Base-by-base conservation (phyloP, 2,329 filamentous ascomycete species). In the Pestalotiopsis sp. region DNA sequence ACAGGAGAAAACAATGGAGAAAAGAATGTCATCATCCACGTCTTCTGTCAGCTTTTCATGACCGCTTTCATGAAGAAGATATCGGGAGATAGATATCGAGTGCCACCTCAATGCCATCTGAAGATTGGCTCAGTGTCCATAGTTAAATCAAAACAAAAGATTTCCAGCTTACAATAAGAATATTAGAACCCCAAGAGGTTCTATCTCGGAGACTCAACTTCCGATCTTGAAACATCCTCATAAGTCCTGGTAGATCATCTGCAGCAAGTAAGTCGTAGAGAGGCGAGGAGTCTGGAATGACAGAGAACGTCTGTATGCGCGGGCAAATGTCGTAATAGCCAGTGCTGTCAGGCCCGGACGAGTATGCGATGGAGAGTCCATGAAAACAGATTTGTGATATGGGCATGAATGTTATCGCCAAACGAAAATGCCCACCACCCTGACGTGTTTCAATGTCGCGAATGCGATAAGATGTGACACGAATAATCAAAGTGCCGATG, bases 161-260 rank as follows among this genome's bases (percentile, higher is more conserved):
- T n/a, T n/a, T n/a, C n/a, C n/a, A 13, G n/a, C 41, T 49, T 49
- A 49, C 41, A 3, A 0, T 0, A 17, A 49, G 13, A 13, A 49
- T 1, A 49, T 49, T 17, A 4, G 2, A 5, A 17, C 41, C 41
- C 14, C 14, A 0, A 1, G 2, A 0, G 1, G 4, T 11, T 49
- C 41, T 17, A 4, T 49, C 41, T 2, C 41, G 11, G 2, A 49
- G 41, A 17, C 41, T n/a, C 6, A 49, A 49, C 13, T 1, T 1
- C 6, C 41, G 2, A 1, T 49, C 13, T 49, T 49, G 41, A 1
- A 49, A 12, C 41, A 49, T 49, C 17, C 7, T 6, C 12, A 49
- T 49, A 4, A 49, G 17, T 3, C 12, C 41, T 13, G 17, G 3
- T 1, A 49, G 41, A 1, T 49, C 41, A 49, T 49, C 41, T 4